Base-by-base conservation (phyloP, 2,329 filamentous ascomycete species). In the Lachnellula suecica region DNA sequence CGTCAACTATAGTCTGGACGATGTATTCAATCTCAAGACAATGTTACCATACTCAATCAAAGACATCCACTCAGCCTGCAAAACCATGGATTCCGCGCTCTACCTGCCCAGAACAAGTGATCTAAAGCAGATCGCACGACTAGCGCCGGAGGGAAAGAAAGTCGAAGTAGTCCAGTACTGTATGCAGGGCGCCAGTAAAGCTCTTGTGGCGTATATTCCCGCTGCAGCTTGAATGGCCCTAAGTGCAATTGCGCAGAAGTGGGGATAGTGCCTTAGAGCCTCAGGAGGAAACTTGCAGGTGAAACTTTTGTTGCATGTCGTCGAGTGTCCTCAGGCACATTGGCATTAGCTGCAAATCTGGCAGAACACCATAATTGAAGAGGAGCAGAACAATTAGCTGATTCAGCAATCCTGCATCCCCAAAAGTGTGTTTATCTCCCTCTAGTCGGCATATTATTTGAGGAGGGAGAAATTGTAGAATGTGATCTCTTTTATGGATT, bases 31-130 rank as follows among this genome's bases (percentile, higher is more conserved):
- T 65, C 74, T 97, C 47, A 79, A 79, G 47, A 84, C 79, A 13
- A 97, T 99, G 94, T 79, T 92, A 70, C 94, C 94, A 1, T 99
- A 99, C 67, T 87, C 79, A 19, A 71, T 93, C 19, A 71, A 72
- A 9, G 71, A 80, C 46, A 75, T 95, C 20, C 82, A 87, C 64
- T 72, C 72, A 15, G 79, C 82, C 15, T 92, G 88, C 64, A 76
- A 73, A 19, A 68, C 63, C 11, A 77, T 83, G 71, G 79, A 80
- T 51, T 80, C 81, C 47, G 89, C 88, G 1, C 76, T 99, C 6
- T 99, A 88, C 65, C 76, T 99, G 17, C 94, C 95, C 1, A 80
- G 95, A 53, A 94, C 87, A 1, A 93, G 90, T 56, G 85, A 96
- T 68, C 68, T 96, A 47, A 80, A 84, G 46, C 91, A 96, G 70